Evolutionary conservation across 768 basidiomycete species (phyloP), one percentile per base, ranked within the genome.

Genomic region (Auricularia heimuer): DNA sequence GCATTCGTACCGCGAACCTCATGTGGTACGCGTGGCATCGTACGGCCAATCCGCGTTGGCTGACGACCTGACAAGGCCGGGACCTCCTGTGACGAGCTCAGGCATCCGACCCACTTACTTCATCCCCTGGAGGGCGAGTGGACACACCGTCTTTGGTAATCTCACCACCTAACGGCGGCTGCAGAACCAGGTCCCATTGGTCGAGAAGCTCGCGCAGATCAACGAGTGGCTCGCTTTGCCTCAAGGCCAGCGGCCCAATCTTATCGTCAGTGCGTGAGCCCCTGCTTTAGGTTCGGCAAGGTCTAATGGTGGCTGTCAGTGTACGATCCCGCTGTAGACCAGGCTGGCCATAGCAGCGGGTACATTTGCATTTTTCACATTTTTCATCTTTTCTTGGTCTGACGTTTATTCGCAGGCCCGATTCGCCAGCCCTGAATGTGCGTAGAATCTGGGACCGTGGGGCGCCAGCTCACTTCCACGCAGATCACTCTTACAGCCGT

Each of bases 301-400:
- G 2, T 21, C 62, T 56, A 67, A n/a, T 56, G 71, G 35, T 65
- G 64, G 36, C 56, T 37, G 44, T 21, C 63, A 91, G 89, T 84
- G 0, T 94, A 94, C 66, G 92, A 94, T 67, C 90, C 90, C 1
- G 90, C 90, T 3, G 77, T 93, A 35, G 92, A 94, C 71, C 92
- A 94, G 77, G 89, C 89, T 1, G 92, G 92, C 1, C 92, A 94
- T 71, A 73, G 76, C 3, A 79, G 83, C 1, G 90, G 90, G 89
- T 91, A 36, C 89, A 94, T 70, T 89, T 90, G 69, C 73, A 85
- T 71, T 33, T 1, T 29, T 56, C 16, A 12, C n/a, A 11, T 18
- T 24, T 63, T 60, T 54, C 65, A 21, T 14, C n/a, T 24, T 63
- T 60, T 54, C 65, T 35, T 65, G 65, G 62, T 18, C 51, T 62